Evolutionary conservation across 2,329 filamentous ascomycete species (phyloP).

Genomic region (Alternaria sp.): DNA sequence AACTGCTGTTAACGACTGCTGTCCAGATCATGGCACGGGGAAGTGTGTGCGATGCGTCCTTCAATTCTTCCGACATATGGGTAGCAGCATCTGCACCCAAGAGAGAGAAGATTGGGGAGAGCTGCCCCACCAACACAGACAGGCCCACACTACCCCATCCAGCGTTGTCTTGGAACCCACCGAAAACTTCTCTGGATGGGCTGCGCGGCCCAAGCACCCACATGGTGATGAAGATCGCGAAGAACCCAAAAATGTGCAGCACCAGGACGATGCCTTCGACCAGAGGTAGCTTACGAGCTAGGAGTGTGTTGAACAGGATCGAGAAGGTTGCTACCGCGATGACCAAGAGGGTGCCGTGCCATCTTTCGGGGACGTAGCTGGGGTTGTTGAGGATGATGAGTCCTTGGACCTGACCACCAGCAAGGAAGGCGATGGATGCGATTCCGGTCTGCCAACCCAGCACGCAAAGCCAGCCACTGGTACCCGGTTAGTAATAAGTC

Average conservation of each 20-base stretch:
- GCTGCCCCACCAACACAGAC: slow-evolving; percentile 29
- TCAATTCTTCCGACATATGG: slow-evolving; percentile 44
- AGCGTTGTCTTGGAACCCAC: slow-evolving; percentile 32
- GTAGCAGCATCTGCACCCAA: slow-evolving; percentile 38
- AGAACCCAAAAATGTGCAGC: slow-evolving; percentile 58
- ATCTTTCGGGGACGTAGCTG: slow-evolving; percentile 48
- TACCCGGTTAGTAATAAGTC: background rate
- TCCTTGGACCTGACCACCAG: slow-evolving; percentile 40
- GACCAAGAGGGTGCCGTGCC: slow-evolving; percentile 59
- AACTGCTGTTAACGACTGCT: slow-evolving; percentile 44
- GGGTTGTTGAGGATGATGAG: slow-evolving; percentile 49
- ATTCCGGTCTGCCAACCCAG: slow-evolving; percentile 50
- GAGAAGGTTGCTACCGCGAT: slow-evolving; percentile 52
- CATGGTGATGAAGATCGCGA: slow-evolving; percentile 52
- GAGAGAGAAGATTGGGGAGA: slow-evolving; percentile 30
- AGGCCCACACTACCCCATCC: slow-evolving; percentile 35
- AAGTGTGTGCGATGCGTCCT: slow-evolving; percentile 41
- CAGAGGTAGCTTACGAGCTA: slow-evolving; percentile 53
- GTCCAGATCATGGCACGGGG: slow-evolving; percentile 52
- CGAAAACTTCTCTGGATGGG: slow-evolving; percentile 30
- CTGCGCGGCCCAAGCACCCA: slow-evolving; percentile 38
- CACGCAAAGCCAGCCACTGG: slow-evolving; percentile 50
- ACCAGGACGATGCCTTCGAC: slow-evolving; percentile 56
- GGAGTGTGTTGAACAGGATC: slow-evolving; percentile 53
- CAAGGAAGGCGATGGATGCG: slow-evolving; percentile 39